Evolutionary conservation across 1,139 yeast genomes (phyloP), one percentile per base, ranked within the genome.

Genomic region (Magnusiomyces suaveolens): DNA sequence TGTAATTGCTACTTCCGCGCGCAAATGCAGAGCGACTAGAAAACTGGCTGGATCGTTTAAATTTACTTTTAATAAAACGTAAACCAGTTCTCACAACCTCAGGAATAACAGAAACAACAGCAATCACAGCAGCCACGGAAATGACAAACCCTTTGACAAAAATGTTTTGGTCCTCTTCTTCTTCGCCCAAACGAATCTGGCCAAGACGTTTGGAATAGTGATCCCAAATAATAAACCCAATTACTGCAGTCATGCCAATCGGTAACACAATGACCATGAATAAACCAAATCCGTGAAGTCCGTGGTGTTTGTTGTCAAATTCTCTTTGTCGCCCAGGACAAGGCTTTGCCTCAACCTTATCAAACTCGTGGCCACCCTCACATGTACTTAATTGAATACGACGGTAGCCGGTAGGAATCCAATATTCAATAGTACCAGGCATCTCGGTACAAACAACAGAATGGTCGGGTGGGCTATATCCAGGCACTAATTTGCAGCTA

Each of bases 261-360:
- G 95, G 94, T 18, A 86, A 64, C 6, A 77, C 64, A 46, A 86
- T 68, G 20, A 84, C 75, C 49, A 80, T 56, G 48, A 79, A 72
- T 51, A 83, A 64, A 41, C 78, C 77, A 52, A 75, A 72, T 0
- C 86, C 84, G n/a, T 73, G 76, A 24, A 70, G 64, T 4, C 83
- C 82, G 26, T 86, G 82, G 59, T 82, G 79, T 55, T 77, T 72
- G 50, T 78, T 71, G 52, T 77, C 73, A 66, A 81, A 89, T 62
- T 87, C 84, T 20, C 72, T 69, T 60, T 84, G 82, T 63, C 83
- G 86, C 1, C 97, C 97, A 1, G 98, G 97, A 69, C 99, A 92
- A 29, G 92, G 78, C 56, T 77, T 77, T 2, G 86, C 77, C n/a
- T 73, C 73, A 72, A 82, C 78, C 20, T 78, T 75, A 65, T 87